Evolutionary conservation across 2,329 filamentous ascomycete genomes (phyloP), one percentile per base, ranked within the genome.

Genomic region (Dryadomyces quercivorus): DNA sequence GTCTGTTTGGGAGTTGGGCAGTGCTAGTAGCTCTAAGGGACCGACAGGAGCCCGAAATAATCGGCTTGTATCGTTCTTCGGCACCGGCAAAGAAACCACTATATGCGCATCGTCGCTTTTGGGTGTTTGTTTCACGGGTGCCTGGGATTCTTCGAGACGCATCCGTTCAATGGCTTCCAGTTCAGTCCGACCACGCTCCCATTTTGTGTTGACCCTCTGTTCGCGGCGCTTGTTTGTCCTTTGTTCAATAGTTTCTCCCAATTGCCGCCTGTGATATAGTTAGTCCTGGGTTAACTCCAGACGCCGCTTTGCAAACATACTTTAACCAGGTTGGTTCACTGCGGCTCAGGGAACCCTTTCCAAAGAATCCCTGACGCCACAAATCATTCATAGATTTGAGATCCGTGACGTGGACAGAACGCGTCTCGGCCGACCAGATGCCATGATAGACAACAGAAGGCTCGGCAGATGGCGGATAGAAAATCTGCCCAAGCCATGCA

Each of bases 351-450:
- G 76, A 92, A 47, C 93, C 93, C 69, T 96, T 96, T 50, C 94
- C 94, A 69, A 92, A 98, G 70, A 98, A 98, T 5, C 93, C 93
- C 72, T 94, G 88, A 69, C 95, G 88, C 93, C 94, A 98, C 22
- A 98, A 70, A 1, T 85, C 88, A 54, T 86, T 78, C 58, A 94
- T 84, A 3, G 88, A 84, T 54, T 76, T 75, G 26, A 82, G 74
- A 66, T 96, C 85, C 18, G 82, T 88, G 55, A 98, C 77, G 65
- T 95, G 88, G 16, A 98, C 79, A 0, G 90, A 93, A 34, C 84
- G 81, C 3, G 89, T 94, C 55, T 85, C 80, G 1, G 80, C 70
- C n/a, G 89, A 92, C 76, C 92, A 96, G 60, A 85, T 79, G 51
- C 85, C 92, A 50, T 78, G 72, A 65, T 93, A 85, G 45, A 82